Conservation (phyloP, 2,329 filamentous ascomycete species). For the Penicillium aurantiogriseum region DNA sequence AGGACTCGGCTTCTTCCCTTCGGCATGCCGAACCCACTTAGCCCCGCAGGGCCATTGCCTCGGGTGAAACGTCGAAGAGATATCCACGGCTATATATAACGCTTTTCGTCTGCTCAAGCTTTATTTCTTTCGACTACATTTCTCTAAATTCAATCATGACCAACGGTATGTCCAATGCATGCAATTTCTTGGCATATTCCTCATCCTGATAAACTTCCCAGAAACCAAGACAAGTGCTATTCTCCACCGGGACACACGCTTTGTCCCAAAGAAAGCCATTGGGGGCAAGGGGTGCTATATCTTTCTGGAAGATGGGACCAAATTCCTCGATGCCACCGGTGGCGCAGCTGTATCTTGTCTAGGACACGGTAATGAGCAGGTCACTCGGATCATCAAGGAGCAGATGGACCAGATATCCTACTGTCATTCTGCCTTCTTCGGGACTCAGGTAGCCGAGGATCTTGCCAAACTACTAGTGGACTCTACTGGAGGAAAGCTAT, state of each 20-base stretch:
- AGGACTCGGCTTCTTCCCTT: conserved; percentile 27
- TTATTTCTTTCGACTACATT: not conserved
- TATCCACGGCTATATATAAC: not conserved
- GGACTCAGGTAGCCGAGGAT: conserved; percentile 53
- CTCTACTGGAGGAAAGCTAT: conserved; percentile 54
- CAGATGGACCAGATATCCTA: conserved; percentile 63
- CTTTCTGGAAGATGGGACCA: conserved; percentile 54
- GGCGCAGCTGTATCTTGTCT: conserved; percentile 72
- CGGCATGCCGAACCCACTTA: conserved; percentile 31
- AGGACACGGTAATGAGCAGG: conserved; percentile 63
- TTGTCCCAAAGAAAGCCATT: conserved; percentile 48
- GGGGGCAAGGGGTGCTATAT: conserved; percentile 54
- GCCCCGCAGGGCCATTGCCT: conserved; percentile 21
- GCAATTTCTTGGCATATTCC: not conserved
- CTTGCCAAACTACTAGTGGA: conserved; percentile 52
- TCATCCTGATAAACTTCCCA: not conserved
- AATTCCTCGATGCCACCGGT: conserved; percentile 69
- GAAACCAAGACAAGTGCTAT: conserved; percentile 35
- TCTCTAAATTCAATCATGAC: not conserved
- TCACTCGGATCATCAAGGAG: conserved; percentile 58
- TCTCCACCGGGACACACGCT: conserved; percentile 53
- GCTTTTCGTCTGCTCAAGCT: not conserved
- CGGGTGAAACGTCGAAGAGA: conserved; percentile 9
- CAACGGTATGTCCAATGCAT: not conserved
- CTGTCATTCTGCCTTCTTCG: conserved; percentile 59